Conservation (phyloP, 176 grass and related monocot species). For the Aegilops bicornis region DNA sequence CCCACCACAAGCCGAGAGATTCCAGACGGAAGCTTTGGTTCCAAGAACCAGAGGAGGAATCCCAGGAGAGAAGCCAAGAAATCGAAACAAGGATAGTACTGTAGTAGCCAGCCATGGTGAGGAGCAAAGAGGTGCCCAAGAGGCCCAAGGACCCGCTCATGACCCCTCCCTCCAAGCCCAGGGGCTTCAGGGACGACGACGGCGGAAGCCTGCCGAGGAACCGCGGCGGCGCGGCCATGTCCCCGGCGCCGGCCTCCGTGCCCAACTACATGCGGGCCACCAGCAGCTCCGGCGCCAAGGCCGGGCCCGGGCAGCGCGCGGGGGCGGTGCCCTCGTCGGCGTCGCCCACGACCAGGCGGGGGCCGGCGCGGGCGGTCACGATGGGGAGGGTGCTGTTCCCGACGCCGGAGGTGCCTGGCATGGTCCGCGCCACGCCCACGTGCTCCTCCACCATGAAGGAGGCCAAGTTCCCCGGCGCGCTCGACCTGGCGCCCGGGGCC, state of each 20-base stretch:
- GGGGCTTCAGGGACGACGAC: conserved; percentile 28
- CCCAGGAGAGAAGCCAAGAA: background rate
- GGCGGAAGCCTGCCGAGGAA: conserved; percentile 37
- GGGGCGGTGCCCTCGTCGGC: background rate
- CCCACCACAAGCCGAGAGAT: conserved; percentile 18
- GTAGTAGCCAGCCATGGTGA: conserved; percentile 58
- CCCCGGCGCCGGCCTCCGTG: conserved; percentile 40
- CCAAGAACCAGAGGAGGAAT: background rate
- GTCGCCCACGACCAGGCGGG: conserved; percentile 13
- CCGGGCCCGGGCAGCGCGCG: conserved; percentile 39
- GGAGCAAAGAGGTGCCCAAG: conserved; percentile 65
- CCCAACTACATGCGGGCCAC: conserved; percentile 91
- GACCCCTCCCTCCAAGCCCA: conserved; percentile 48
- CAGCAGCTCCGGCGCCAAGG: conserved; percentile 73
- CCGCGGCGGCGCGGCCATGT: conserved; percentile 38
- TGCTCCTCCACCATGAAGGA: conserved; percentile 87
- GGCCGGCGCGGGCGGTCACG: conserved; percentile 25
- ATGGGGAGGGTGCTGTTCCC: conserved; percentile 54
- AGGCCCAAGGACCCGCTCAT: conserved; percentile 44
- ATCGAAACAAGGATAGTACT: background rate
- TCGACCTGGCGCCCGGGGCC: conserved; percentile 60
- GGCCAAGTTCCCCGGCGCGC: conserved; percentile 58
- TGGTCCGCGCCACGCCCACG: conserved; percentile 68
- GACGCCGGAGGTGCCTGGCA: conserved; percentile 12
- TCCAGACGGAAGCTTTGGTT: no score